Conservation (phyloP, 495 filamentous ascomycete species). For the Aspergillus egyptiacus region DNA sequence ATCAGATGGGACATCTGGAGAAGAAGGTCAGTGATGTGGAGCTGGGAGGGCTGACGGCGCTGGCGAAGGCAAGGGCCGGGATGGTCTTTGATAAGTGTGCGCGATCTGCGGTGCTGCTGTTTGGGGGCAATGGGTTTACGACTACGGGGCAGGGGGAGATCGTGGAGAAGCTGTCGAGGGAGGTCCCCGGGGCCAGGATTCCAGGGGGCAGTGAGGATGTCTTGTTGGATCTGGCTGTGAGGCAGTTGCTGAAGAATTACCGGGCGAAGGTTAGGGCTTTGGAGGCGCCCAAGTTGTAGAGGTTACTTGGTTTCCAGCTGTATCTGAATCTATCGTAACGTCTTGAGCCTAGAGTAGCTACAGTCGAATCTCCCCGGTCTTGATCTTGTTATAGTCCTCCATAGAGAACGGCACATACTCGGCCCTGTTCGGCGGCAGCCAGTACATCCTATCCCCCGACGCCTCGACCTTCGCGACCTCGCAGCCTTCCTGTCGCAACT, state of each 20-base stretch:
- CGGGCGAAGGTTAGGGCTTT: not conserved
- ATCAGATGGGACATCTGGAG: no score
- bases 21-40: not conserved
- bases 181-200: conserved; percentile 1
- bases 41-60: not conserved
- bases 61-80: conserved; percentile 2
- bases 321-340: no score
- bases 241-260: not conserved
- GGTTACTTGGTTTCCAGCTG: no score
- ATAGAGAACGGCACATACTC: not conserved
- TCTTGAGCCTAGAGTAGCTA: no score
- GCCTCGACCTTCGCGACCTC: not conserved
- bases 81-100: no score
- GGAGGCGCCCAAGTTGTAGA: not conserved
- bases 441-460: conserved; percentile 1
- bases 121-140: no score
- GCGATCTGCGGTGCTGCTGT: no score
- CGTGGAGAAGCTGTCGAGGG: no score
- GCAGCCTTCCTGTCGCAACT: not conserved
- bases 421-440: not conserved
- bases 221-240: not conserved
- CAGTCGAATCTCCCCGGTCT: not conserved
- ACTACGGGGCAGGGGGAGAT: no score
- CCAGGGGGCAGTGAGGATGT: conserved; percentile 5
- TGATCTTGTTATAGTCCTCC: not conserved